These are phyloP conservation scores for Coniella vitis DNA, from an alignment of 2,329 filamentous ascomycete species.

Conservation along the genomic window DNA sequence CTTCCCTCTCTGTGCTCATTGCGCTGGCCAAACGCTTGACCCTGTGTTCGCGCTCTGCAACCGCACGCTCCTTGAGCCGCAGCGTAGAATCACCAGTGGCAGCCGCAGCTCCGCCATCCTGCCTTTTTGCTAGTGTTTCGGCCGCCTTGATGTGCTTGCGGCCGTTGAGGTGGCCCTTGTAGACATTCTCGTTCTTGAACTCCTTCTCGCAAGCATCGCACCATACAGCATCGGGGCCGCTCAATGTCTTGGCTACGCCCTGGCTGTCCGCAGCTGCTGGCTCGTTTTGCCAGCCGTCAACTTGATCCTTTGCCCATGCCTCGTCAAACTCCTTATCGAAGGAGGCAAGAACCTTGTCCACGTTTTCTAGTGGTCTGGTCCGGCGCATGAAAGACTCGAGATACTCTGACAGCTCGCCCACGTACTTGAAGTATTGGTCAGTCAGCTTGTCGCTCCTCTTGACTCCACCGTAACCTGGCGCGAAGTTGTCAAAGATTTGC, in stretches of 20 bases:
- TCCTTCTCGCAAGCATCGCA: conserved; percentile 90
- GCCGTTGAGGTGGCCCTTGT: conserved; percentile 79
- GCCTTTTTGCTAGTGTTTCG: conserved; percentile 51
- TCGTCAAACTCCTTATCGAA: conserved; percentile 82
- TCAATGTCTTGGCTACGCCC: conserved; percentile 28
- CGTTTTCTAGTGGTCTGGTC: conserved; percentile 77
- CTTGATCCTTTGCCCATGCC: conserved; percentile 72
- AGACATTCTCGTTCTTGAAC: conserved; percentile 93
- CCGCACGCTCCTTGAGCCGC: conserved; percentile 68
- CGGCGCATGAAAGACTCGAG: conserved; percentile 82
- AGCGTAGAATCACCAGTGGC: conserved; percentile 19
- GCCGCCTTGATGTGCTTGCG: conserved; percentile 90
- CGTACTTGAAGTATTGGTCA: conserved; percentile 86
- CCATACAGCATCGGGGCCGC: conserved; percentile 63
- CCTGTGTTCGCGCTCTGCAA: conserved; percentile 82
- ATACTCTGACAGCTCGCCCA: conserved; percentile 72
- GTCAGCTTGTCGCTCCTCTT: conserved; percentile 81
- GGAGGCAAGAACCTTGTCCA: conserved; percentile 66
- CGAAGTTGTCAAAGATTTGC: conserved; percentile 82
- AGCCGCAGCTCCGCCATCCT: conserved; percentile 28
- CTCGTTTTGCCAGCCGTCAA: conserved; percentile 71
- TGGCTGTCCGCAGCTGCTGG: conserved; percentile 31
- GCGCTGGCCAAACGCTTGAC: conserved; percentile 72
- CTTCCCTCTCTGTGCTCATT: conserved; percentile 81
- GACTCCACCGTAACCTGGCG: conserved; percentile 63